Evolutionary conservation across 148 eudicot species (phyloP), one percentile per base, ranked within the genome.

Genomic region (Arbutus unedo): DNA sequence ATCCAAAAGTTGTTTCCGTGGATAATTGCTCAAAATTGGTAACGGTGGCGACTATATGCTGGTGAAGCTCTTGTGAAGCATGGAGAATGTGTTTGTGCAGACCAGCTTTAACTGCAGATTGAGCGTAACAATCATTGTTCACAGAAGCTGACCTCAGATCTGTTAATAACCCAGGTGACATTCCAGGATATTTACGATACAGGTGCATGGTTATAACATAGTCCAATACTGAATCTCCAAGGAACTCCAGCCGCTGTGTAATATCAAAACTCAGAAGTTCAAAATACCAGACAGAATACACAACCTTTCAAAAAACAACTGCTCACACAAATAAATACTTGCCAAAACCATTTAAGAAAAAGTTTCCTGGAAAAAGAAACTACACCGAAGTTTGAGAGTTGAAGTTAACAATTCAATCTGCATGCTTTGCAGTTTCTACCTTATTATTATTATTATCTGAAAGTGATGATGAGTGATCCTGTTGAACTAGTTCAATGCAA

Each of bases 121-220:
- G 87, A 10, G 97, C 94, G 75, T 93, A 96, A 79, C 95, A 92
- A 57, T 94, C 93, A 76, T 96, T 96, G 70, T 93, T 96, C 11
- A 96, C 98, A 31, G 98, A 93, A 10, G 98, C 97, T 0, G 98
- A 96, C 79, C 98, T 91, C 43, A 96, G 86, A 83, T 94, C 97
- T 19, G 98, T 96, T 49, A 96, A 83, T 44, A 91, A 80, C 1
- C 98, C 97, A 38, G 98, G 98, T 19, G 98, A 90, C 80, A 94
- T 75, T 59, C 92, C 91, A 9, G 95, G 98, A 77, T 96, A 83
- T 85, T 87, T 87, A 3, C 50, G 14, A 78, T 90, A 93, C 8
- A 96, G 83, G 60, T 96, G 90, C 48, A 87, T 9, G 2, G 98
- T 96, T 53, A 96, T 90, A 4, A 94, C 64, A 82, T 91, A 91